phyloP scores from a whole-genome alignment of 1,284 basidiomycete genomes.

The Ustilago cynodontis region DNA sequence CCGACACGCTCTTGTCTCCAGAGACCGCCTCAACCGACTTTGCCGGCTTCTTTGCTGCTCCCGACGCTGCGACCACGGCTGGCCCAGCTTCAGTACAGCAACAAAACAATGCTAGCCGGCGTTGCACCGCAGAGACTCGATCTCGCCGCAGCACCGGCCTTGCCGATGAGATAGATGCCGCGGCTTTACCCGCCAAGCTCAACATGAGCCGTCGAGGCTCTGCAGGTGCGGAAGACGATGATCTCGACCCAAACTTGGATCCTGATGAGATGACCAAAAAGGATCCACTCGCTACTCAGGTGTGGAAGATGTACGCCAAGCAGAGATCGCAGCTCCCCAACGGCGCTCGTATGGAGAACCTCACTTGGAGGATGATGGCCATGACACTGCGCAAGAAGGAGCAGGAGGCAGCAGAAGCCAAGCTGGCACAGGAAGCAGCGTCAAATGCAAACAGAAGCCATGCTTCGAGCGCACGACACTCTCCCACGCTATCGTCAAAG shows the following conservation, averaged over 20 bases:
- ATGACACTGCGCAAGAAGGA: constrained; percentile 83
- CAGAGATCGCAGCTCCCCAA: constrained; percentile 88
- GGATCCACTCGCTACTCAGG: constrained; percentile 92
- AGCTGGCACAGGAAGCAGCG: constrained; percentile 25
- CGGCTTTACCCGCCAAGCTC: constrained; percentile 26
- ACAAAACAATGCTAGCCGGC: constrained; percentile 17
- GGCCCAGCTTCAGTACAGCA: constrained; percentile 7
- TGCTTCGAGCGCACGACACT: constrained; percentile 40
- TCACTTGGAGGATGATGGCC: constrained; percentile 99
- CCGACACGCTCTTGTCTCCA: constrained; percentile 29
- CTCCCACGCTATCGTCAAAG: constrained; percentile 36
- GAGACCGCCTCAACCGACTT: constrained; percentile 35
- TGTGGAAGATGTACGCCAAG: constrained; percentile 96
- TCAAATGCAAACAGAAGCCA: constrained; percentile 41
- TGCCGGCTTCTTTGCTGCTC: constrained; percentile 27
- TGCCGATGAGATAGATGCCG: constrained; percentile 25
- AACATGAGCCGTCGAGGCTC: constrained; percentile 55
- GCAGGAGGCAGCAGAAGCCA: constrained; percentile 59
- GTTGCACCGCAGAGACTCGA: constrained; percentile 18
- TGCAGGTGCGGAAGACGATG: constrained; percentile 50
- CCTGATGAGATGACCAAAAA: constrained; percentile 73
- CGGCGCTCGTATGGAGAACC: constrained; percentile 94
- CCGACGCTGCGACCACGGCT: neutral
- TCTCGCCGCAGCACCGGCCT: constrained; percentile 36
- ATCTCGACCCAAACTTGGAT: constrained; percentile 47